These are phyloP conservation scores for Ilex paraguariensis DNA, from an alignment of 305 asterid genomes.

Conservation along the genomic window DNA sequence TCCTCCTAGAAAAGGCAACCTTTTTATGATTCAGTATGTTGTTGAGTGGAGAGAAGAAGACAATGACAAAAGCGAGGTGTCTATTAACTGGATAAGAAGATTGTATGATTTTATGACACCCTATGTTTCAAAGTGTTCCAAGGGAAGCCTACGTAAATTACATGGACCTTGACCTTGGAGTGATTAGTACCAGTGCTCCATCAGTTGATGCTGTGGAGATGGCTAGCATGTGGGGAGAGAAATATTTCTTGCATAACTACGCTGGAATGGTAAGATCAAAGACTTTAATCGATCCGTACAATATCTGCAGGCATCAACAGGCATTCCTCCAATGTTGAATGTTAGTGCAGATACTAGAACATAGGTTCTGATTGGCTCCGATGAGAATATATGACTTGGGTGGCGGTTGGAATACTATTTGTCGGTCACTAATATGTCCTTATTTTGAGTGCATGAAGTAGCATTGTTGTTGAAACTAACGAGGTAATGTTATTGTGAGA, in stretches of 20 bases:
- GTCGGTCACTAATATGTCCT: too few relatives aligned
- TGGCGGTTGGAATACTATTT: too few relatives aligned
- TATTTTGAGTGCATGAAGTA: too few relatives aligned
- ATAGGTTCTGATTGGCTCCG: too few relatives aligned
- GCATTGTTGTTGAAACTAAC: too few relatives aligned
- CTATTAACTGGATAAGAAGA: constrained; percentile 57
- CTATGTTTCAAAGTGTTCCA: constrained; percentile 44
- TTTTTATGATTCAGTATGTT: constrained; percentile 56
- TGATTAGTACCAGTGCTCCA: constrained; percentile 6
- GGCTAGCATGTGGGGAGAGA: constrained; percentile 70
- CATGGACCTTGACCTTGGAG: constrained; percentile 72
- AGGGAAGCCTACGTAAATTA: constrained; percentile 76
- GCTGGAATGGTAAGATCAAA: constrained; percentile 57
- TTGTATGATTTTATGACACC: constrained; percentile 49
- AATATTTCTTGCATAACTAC: constrained; percentile 61
- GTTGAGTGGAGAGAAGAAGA: constrained; percentile 49
- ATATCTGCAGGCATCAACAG: constrained; percentile 59
- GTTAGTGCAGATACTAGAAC: too few relatives aligned
- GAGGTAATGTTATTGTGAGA: too few relatives aligned
- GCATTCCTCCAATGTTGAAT: constrained; percentile 39
- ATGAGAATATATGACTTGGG: too few relatives aligned
- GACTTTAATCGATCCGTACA: constrained; percentile 50
- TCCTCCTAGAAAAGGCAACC: constrained; percentile 66
- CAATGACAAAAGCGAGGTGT: constrained; percentile 20
- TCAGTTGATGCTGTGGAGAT: constrained; percentile 35